Conservation (phyloP, 352 stramenopile genomes). For the Globisporangium carolinianum region DNA sequence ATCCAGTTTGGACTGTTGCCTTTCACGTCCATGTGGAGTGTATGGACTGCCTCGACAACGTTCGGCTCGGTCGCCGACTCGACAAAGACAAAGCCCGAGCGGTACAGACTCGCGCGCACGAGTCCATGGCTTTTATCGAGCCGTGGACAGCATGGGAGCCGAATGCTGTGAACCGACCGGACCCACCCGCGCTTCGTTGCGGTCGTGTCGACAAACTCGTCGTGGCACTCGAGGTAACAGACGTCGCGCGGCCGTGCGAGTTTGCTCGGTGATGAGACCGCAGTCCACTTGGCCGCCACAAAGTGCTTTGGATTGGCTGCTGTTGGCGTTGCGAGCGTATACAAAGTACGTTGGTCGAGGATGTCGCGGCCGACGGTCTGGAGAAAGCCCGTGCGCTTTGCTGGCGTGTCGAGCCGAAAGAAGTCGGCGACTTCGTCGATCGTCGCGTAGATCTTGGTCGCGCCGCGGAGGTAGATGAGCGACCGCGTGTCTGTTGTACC, state of each 20-base stretch:
- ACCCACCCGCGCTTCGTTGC: constrained; percentile 68
- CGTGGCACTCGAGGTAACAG: constrained; percentile 79
- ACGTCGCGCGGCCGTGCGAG: constrained; percentile 76
- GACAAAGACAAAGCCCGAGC: constrained; percentile 74
- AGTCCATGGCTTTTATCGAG: constrained; percentile 51
- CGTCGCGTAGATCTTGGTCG: constrained; percentile 65
- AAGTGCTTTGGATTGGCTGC: constrained; percentile 76
- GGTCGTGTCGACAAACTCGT: constrained; percentile 77
- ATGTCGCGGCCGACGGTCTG: constrained; percentile 73
- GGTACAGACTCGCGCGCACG: constrained; percentile 66
- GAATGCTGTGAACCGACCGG: constrained; percentile 72
- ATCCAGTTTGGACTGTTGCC: constrained; percentile 68
- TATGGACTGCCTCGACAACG: constrained; percentile 69
- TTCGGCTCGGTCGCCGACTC: constrained; percentile 33
- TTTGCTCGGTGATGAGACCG: constrained; percentile 67
- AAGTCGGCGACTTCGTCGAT: constrained; percentile 79
- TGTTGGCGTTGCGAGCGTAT: constrained; percentile 53
- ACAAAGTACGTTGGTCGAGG: constrained; percentile 72
- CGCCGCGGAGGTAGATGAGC: constrained; percentile 64
- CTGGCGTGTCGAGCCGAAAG: constrained; percentile 65
- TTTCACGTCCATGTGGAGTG: constrained; percentile 76
- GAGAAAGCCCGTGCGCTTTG: constrained; percentile 61
- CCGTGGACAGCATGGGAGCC: constrained; percentile 58
- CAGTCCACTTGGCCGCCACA: constrained; percentile 79
- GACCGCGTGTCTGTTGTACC: constrained; percentile 1